Evolutionary conservation across 495 filamentous ascomycete genomes (phyloP), one percentile per base, ranked within the genome.

Genomic region (Aspergillus diversus): DNA sequence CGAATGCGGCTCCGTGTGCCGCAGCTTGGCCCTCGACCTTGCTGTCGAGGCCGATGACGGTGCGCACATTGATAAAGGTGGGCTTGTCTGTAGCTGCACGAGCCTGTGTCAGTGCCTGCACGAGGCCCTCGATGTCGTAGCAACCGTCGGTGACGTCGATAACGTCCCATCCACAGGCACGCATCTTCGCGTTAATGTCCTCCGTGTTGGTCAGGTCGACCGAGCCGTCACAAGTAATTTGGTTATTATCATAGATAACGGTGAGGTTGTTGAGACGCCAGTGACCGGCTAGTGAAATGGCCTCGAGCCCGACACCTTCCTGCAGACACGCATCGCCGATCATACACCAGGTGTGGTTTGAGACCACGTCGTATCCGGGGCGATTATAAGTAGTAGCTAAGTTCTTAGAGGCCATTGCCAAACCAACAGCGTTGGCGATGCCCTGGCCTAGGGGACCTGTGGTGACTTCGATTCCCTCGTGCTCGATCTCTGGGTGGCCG

Each of bases 391-490:
- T 79, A 0, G 83, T 82, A 0, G 71, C 81, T 11, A 88, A 71
- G 69, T 87, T 77, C 73, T 84, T 86, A 1, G 81, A 75, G 0
- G 85, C 84, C 74, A 87, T 84, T 3, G 85, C 85, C 42, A 87
- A 57, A 33, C 85, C 85, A 12, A 87, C 85, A 0, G 85, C 83
- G 66, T 88, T 88, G 4, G 84, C 80, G 33, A 87, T 71, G 42
- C 85, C 85, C 68, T 86, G 85, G 4, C 85, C 85, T 27, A 88
- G 74, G 0, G 85, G 85, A 2, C 85, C 85, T 0, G 85, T 88
- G 1, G 86, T 89, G 1, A 89, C 83, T 69, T 88, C 86, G 56
- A 89, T 81, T 7, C 84, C 86, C 13, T 81, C 78, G 47, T 82
- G 76, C 60, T 88, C 86, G 48, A 87, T 86, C 65, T 89, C 86